Conservation (phyloP, 768 basidiomycete species). For the Tulasnella sp. region DNA sequence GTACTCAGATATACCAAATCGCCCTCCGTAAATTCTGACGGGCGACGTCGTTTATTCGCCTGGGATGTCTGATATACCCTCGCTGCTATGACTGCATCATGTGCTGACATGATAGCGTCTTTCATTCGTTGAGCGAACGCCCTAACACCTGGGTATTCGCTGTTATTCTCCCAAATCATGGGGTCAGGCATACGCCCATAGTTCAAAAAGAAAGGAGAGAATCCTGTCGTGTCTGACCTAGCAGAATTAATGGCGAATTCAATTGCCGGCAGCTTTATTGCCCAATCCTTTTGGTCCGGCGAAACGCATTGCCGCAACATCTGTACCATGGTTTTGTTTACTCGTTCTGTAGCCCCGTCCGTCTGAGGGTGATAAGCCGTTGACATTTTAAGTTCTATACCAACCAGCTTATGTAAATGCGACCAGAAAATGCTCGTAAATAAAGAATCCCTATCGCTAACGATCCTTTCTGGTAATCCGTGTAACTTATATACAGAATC, state of each 20-base stretch:
- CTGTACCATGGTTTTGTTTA: conserved; percentile 27
- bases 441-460: conserved; percentile 33
- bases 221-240: conserved; percentile 37
- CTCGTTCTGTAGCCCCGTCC: conserved; percentile 31
- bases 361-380: conserved; percentile 34
- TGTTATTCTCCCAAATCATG: conserved; percentile 35
- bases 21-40: conserved; percentile 31
- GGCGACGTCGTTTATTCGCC: conserved; percentile 32
- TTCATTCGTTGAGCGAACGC: conserved; percentile 33
- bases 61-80: conserved; percentile 34
- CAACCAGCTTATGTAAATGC: conserved; percentile 21
- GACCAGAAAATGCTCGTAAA: conserved; percentile 34
- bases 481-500: conserved; percentile 29
- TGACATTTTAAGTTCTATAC: conserved; percentile 29
- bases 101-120: conserved; percentile 33
- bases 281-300: conserved; percentile 36
- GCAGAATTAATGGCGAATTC: conserved; percentile 43
- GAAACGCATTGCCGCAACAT: conserved; percentile 23
- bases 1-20: conserved; percentile 40
- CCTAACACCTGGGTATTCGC: conserved; percentile 35
- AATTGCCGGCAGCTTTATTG: conserved; percentile 33
- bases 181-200: conserved; percentile 35
- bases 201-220: conserved; percentile 40
- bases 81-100: conserved; percentile 34
- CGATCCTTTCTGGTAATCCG: conserved; percentile 32